phyloP scores from a whole-genome alignment of 1,139 yeast genomes.

The Lizanozyma gosingica region DNA sequence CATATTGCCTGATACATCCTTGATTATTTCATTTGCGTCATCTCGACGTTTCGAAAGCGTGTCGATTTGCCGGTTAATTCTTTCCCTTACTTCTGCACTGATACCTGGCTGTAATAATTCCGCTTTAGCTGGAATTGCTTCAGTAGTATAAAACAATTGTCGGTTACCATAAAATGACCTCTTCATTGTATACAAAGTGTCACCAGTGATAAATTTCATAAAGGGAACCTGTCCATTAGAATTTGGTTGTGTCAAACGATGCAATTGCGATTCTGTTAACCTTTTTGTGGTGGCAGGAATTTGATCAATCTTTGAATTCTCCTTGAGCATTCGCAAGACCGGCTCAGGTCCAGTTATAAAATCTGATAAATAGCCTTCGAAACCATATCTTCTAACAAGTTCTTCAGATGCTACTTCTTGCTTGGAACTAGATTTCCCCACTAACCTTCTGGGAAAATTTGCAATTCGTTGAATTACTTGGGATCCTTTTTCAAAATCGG shows the following conservation, averaged over 20 bases:
- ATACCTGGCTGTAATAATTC: constrained; percentile 22
- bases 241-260: constrained; percentile 24
- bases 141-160: constrained; percentile 38
- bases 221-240: constrained; percentile 34
- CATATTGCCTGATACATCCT: constrained; percentile 8
- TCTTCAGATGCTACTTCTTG: constrained; percentile 12
- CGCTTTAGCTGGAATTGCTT: constrained; percentile 18
- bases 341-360: constrained; percentile 63
- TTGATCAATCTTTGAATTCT: constrained; percentile 43
- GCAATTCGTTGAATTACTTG: not conserved
- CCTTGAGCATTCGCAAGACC: constrained; percentile 71
- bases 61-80: constrained; percentile 11
- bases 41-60: constrained; percentile 2
- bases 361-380: constrained; percentile 74
- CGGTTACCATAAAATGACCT: constrained; percentile 52
- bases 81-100: constrained; percentile 14
- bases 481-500: not conserved
- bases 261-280: constrained; percentile 31
- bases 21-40: constrained; percentile 4
- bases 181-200: constrained; percentile 38
- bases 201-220: constrained; percentile 52
- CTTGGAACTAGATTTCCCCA: not conserved
- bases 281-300: constrained; percentile 54
- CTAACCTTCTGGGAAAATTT: constrained; percentile 1
- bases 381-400: constrained; percentile 43